Base-by-base conservation (phyloP, 1,139 yeast genomes). In the Groenewaldozyma auringiensis region DNA sequence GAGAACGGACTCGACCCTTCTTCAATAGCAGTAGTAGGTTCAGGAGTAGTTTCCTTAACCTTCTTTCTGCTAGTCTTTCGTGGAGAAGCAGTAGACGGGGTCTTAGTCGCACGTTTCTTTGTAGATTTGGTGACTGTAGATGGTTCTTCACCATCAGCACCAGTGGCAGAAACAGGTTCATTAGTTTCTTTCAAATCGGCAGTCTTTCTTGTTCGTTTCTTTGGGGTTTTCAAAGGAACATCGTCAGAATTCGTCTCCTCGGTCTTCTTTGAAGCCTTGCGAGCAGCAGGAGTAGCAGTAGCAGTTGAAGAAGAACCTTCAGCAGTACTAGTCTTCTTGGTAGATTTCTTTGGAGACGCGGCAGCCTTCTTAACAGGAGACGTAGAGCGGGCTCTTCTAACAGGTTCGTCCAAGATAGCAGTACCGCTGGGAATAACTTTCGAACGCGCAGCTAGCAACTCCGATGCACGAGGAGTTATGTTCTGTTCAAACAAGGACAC, bases 401-500 rank as follows among this genome's bases (percentile, higher is more conserved):
- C 21, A 17, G 59, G 60, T 14, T 63, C 68, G 46, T 66, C 63
- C 13, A 62, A 63, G 34, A 68, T 61, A 11, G 62, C 65, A 2
- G 54, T 50, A 3, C 59, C 57, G 8, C 59, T 51, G 3, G 67
- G 59, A 27, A 47, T 53, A 4, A 52, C 48, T 21, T 48, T 50
- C 3, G 53, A 50, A 18, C 57, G 61, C 44, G 61, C 59, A 11
- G 53, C 54, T 42, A 72, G 59, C 35, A 75, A 57, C 37, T 58
- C 51, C 0, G 58, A 55, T 1, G 76, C 66, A 11, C 66, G 63
- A 0, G 77, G 71, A 11, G 61, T 59, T 40, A 84, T 67, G n/a
- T 76, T 60, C 2, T 65, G 59, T 16, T 71, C 64, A 60, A 80
- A 84, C 3, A 82, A 59, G 16, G 67, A 68, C 6, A 85, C 64